phyloP scores from a whole-genome alignment of 176 grass and related monocot genomes.

The Aegilops longissima region DNA sequence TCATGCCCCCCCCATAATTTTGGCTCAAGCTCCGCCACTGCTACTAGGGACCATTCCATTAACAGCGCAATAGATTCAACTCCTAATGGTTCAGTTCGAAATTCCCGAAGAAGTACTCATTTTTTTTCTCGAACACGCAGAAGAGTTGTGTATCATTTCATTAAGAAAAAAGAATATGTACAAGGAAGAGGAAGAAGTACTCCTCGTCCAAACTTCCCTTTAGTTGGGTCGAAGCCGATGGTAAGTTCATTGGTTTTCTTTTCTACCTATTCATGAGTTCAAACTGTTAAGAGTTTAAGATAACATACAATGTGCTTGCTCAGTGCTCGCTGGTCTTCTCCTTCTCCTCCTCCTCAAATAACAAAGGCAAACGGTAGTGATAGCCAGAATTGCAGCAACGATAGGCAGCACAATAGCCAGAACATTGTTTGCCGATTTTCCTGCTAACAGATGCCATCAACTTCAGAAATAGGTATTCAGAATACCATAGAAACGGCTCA shows the following conservation, averaged over 20 bases:
- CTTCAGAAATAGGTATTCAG: neutral
- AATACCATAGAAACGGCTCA: neutral
- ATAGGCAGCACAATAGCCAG: slow-evolving; percentile 48
- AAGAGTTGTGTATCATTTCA: neutral
- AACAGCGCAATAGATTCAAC: neutral
- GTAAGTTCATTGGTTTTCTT: neutral
- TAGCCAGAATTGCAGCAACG: slow-evolving; percentile 19
- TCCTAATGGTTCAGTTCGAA: neutral
- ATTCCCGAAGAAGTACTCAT: neutral
- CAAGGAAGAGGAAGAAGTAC: neutral
- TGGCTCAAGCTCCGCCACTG: too few species aligned
- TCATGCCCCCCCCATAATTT: too few species aligned
- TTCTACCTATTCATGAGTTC: neutral
- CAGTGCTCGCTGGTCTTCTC: slow-evolving; percentile 18
- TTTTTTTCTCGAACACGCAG: neutral
- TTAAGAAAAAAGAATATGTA: neutral
- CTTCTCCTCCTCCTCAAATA: slow-evolving; percentile 18
- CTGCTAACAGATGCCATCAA: slow-evolving; percentile 34
- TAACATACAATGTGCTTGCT: slow-evolving; percentile 32
- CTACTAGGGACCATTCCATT: neutral
- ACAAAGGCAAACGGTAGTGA: slow-evolving; percentile 30
- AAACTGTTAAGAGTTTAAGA: neutral
- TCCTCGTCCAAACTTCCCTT: neutral
- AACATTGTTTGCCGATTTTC: slow-evolving; percentile 30
- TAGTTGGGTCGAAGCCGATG: neutral